These are phyloP conservation scores for Beauveria caledonica DNA, from an alignment of 2,329 filamentous ascomycete genomes.

Conservation along the genomic window DNA sequence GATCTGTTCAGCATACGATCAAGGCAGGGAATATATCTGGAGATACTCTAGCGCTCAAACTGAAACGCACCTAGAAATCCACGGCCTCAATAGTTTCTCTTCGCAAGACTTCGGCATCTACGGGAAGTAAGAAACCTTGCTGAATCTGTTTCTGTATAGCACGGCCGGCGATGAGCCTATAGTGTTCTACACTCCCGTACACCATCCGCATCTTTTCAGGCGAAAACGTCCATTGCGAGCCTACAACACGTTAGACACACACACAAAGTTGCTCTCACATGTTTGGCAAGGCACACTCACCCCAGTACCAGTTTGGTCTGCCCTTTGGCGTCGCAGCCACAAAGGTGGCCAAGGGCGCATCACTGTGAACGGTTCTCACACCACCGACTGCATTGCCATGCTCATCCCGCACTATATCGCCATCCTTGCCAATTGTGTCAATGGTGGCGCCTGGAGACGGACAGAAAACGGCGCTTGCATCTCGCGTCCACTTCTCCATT, in stretches of 20 bases:
- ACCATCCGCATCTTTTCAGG: not conserved
- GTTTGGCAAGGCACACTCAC: conserved; percentile 1
- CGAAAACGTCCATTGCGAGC: not conserved
- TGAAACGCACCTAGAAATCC: not conserved
- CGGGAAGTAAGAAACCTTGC: not conserved
- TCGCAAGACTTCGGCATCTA: not conserved
- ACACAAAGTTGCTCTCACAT: no score
- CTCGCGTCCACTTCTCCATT: conserved; percentile 12
- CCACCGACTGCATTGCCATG: conserved; percentile 16
- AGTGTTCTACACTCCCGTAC: not conserved
- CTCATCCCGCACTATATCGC: conserved; percentile 14
- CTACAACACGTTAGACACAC: not conserved
- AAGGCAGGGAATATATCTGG: no score
- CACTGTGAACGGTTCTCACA: conserved; percentile 13
- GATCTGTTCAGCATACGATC: no score
- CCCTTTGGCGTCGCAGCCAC: conserved; percentile 16
- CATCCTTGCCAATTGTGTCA: not conserved
- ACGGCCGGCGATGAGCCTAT: not conserved
- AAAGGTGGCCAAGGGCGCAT: conserved; percentile 13
- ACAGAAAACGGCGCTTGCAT: no score
- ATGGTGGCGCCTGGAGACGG: not conserved
- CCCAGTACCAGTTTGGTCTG: conserved; percentile 15
- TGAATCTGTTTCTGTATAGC: not conserved
- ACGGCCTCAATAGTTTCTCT: not conserved
- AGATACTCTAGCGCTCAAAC: not conserved